A percentile compares a stretch with the other conserved stretches of the same genome.
These are phyloP conservation scores for Alternaria gaisen DNA, from an alignment of 2,329 filamentous ascomycete species.

Conservation along the genomic window DNA sequence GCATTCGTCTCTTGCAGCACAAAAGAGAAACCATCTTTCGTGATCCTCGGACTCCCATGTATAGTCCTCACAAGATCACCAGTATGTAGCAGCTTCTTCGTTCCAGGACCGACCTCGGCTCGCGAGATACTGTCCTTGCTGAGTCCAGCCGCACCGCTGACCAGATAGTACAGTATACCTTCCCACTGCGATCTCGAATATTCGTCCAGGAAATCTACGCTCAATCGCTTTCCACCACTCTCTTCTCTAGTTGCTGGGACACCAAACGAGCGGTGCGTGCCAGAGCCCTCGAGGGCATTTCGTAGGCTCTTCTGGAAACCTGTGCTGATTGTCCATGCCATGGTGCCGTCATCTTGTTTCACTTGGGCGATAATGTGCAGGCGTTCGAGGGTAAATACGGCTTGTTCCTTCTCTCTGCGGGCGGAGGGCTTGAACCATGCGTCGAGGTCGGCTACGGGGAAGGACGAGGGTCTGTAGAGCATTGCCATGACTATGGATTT, in stretches of 20 bases:
- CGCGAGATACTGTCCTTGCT: conserved; percentile 53
- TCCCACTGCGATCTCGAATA: conserved; percentile 94
- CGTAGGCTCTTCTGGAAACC: conserved; percentile 87
- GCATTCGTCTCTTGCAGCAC: conserved; percentile 94
- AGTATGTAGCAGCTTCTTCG: conserved; percentile 82
- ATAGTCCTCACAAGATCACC: conserved; percentile 79
- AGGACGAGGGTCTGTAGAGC: conserved; percentile 85
- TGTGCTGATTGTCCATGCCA: conserved; percentile 78
- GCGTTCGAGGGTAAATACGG: conserved; percentile 79
- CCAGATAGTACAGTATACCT: conserved; percentile 93
- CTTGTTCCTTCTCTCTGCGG: conserved; percentile 81
- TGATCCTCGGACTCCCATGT: conserved; percentile 73
- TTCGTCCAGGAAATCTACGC: conserved; percentile 77
- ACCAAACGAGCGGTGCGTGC: conserved; percentile 87
- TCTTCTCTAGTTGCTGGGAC: conserved; percentile 74
- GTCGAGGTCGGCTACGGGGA: conserved; percentile 83
- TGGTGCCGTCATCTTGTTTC: conserved; percentile 66
- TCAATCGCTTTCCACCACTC: conserved; percentile 70
- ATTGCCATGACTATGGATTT: conserved; percentile 97
- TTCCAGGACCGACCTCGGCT: conserved; percentile 64
- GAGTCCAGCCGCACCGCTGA: conserved; percentile 71
- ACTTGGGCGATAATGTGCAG: conserved; percentile 81
- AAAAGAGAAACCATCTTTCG: conserved; percentile 92
- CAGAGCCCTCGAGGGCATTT: conserved; percentile 86
- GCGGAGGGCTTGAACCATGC: conserved; percentile 80